phyloP scores from a whole-genome alignment of 129 eudicot species.

The Pseudognaphalium luteoalbum region DNA sequence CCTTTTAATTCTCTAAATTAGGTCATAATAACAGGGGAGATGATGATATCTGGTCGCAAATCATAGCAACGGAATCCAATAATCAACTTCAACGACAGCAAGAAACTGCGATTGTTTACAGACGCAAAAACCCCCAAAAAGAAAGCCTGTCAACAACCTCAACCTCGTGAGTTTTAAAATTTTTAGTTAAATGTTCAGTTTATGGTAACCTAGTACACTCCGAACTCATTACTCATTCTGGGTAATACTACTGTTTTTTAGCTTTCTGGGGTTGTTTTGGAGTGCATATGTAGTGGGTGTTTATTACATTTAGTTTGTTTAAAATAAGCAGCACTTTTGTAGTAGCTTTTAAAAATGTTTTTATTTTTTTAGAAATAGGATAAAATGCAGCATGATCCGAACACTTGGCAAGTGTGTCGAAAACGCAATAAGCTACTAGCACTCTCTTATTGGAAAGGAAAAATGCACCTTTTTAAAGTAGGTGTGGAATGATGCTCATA shows the following conservation, averaged over 20 bases:
- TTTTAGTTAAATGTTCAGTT: background rate
- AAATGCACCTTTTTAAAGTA: no score
- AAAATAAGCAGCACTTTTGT: background rate
- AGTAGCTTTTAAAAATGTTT: background rate
- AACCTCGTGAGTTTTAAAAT: slow-evolving; percentile 6
- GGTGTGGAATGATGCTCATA: no score
- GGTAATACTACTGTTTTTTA: no score
- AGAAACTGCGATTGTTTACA: slow-evolving; percentile 54
- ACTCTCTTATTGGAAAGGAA: no score
- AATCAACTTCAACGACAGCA: slow-evolving; percentile 38
- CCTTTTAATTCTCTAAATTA: background rate
- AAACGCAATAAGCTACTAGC: no score
- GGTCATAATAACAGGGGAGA: slow-evolving; percentile 21
- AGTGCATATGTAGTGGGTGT: no score
- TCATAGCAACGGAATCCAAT: slow-evolving; percentile 49
- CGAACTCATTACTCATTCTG: no score
- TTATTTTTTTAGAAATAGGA: no score
- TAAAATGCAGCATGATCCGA: background rate
- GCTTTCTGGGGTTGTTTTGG: no score
- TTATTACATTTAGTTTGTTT: no score
- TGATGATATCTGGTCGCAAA: slow-evolving; percentile 72
- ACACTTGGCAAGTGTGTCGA: no score
- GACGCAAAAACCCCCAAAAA: slow-evolving; percentile 36
- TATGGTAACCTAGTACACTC: background rate
- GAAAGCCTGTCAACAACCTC: slow-evolving; percentile 11